Evolutionary conservation across 768 basidiomycete genomes (phyloP).

Genomic region (Solioccasus polychromus): DNA sequence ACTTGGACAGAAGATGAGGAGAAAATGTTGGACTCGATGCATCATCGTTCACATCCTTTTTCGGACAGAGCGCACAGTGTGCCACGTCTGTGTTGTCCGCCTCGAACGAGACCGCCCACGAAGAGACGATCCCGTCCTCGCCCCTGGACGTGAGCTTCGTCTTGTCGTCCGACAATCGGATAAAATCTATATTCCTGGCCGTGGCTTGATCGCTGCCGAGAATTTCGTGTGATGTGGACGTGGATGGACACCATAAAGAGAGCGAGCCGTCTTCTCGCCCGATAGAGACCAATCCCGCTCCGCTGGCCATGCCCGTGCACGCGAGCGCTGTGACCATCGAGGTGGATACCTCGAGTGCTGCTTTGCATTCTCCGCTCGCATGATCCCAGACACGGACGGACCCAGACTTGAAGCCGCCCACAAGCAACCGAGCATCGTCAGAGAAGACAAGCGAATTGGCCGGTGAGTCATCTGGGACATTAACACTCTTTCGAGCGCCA

Average conservation of each 20-base stretch:
- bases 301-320: not conserved
- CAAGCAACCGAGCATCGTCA: conserved; percentile 8
- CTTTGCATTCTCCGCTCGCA: conserved; percentile 9
- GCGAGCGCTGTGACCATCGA: conserved; percentile 19
- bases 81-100: not conserved
- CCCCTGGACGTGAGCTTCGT: conserved; percentile 9
- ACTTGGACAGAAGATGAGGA: conserved; percentile 7
- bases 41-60: not conserved
- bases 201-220: conserved; percentile 2
- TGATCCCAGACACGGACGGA: conserved; percentile 21
- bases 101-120: conserved; percentile 7
- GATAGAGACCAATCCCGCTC: conserved; percentile 6
- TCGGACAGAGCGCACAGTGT: not conserved
- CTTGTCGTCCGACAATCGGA: conserved; percentile 11
- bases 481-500: not conserved
- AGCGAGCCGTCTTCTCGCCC: conserved; percentile 21
- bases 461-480: not conserved
- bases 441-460: conserved; percentile 16
- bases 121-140: conserved; percentile 7
- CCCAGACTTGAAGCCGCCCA: conserved; percentile 17
- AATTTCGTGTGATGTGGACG: conserved; percentile 11
- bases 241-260: conserved; percentile 15
- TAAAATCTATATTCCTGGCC: conserved; percentile 1
- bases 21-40: not conserved
- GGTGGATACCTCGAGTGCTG: conserved; percentile 1